Base-by-base conservation (phyloP, 2,329 filamentous ascomycete species). In the Aspergillus thermomutatus region DNA sequence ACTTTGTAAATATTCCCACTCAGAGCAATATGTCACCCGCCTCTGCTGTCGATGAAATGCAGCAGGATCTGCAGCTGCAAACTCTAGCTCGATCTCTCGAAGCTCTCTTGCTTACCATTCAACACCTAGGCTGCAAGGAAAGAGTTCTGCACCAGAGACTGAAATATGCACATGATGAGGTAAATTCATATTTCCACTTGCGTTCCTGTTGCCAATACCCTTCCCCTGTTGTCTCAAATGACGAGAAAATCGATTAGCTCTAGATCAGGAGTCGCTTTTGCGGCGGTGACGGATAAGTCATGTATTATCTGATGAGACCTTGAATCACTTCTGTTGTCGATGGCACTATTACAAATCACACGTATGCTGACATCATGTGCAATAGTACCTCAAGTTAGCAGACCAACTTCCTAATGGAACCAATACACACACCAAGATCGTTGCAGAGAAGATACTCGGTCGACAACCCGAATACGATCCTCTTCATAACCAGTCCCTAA, bases 201-300 rank as follows among this genome's bases (percentile, higher is more conserved):
- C 43, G 7, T 56, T 50, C 55, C 52, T 46, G 11, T 53, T 43
- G 26, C 37, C 40, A n/a, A 53, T 48, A 49, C 26, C n/a, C 21
- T 10, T 46, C 56, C 25, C 34, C 54, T 50, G 46, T 50, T 60
- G 65, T 71, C 69, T 74, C 71, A 68, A 61, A 77, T 80, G 79
- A 82, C 73, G 80, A 82, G 72, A 77, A 74, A 77, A 69, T 67
- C 71, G 69, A 76, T 88, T 90, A 91, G 88, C 88, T 91, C 88
- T 91, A 91, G 88, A 91, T 89, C 88, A 87, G 81, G 82, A 90
- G 86, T 81, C 83, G 78, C 81, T 70, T 67, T 62, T 74, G 80
- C 79, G 81, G 78, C 79, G 70, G 75, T 84, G 87, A 89, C 81
- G 79, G 86, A 89, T 75, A 84, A 75, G 41, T 73, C 76, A 80